These are phyloP conservation scores for Metahyphopichia silvanorum DNA, from an alignment of 805 yeast genomes.

Conservation along the genomic window DNA sequence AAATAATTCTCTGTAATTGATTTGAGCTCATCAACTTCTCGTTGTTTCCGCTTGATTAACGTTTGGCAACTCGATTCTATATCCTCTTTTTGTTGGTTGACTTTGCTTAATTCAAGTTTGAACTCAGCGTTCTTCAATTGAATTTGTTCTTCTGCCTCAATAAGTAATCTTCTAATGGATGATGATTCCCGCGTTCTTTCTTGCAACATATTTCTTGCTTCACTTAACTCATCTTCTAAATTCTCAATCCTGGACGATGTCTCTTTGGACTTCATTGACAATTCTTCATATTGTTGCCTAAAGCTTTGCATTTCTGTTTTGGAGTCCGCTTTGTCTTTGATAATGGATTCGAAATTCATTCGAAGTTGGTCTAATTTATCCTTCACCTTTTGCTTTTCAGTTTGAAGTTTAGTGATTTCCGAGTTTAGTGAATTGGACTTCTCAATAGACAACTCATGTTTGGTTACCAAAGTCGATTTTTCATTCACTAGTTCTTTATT, in stretches of 20 bases:
- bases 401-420: slow-evolving; percentile 39
- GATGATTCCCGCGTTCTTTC: slow-evolving; percentile 79
- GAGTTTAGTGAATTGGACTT: slow-evolving; percentile 26
- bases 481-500: slow-evolving; percentile 34
- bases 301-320: slow-evolving; percentile 40
- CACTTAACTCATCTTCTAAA: slow-evolving; percentile 79
- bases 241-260: slow-evolving; percentile 56
- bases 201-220: slow-evolving; percentile 65
- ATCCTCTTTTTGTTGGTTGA: slow-evolving; percentile 59
- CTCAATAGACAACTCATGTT: slow-evolving; percentile 37
- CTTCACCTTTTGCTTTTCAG: slow-evolving; percentile 38
- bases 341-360: slow-evolving; percentile 31
- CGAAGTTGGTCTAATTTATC: slow-evolving; percentile 39
- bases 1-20: slow-evolving; percentile 40
- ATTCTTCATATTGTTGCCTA: slow-evolving; percentile 71
- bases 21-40: slow-evolving; percentile 61
- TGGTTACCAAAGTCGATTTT: slow-evolving; percentile 38
- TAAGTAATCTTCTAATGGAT: slow-evolving; percentile 63
- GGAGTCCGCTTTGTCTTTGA: slow-evolving; percentile 30
- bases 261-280: slow-evolving; percentile 65
- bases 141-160: slow-evolving; percentile 64
- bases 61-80: slow-evolving; percentile 52
- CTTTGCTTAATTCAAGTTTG: slow-evolving; percentile 45
- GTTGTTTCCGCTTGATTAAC: slow-evolving; percentile 50
- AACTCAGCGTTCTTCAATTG: slow-evolving; percentile 53